phyloP scores from a whole-genome alignment of 352 stramenopile species.

The Pythium rhizo-oryzae region DNA sequence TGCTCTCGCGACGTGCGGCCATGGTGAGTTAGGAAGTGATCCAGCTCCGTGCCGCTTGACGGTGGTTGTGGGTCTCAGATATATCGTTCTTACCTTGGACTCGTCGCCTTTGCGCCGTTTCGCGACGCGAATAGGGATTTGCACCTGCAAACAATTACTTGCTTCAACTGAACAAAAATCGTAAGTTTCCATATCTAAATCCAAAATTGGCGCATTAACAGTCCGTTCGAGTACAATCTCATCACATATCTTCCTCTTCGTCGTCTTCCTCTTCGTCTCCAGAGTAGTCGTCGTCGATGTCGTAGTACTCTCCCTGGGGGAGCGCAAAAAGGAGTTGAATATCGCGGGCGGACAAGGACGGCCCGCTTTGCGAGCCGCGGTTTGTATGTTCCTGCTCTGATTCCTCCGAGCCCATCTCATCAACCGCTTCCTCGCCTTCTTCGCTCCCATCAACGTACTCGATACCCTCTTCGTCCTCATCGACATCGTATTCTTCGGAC shows the following conservation, averaged over 20 bases:
- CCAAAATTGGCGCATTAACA: neutral
- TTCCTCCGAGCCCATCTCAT: constrained; percentile 14
- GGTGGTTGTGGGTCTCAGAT: too few species aligned
- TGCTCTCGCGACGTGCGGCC: constrained; percentile 31
- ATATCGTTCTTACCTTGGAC: neutral
- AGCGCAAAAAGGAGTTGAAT: constrained; percentile 75
- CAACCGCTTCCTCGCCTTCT: constrained; percentile 24
- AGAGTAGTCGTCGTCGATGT: constrained; percentile 77
- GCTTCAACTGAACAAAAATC: neutral
- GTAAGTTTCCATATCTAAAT: neutral
- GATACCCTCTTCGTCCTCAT: constrained; percentile 35
- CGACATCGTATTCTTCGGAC: constrained; percentile 32
- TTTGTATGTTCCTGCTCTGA: neutral
- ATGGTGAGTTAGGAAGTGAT: constrained; percentile 22
- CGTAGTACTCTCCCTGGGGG: constrained; percentile 71
- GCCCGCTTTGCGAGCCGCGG: neutral
- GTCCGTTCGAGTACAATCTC: neutral
- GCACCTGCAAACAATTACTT: neutral
- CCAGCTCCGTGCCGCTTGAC: too few species aligned
- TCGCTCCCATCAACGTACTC: constrained; percentile 33
- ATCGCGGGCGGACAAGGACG: constrained; percentile 35
- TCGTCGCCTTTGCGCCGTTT: constrained; percentile 15
- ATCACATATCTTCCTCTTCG: constrained; percentile 48
- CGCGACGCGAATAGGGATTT: neutral
- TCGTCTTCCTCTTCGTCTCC: constrained; percentile 78